These are phyloP conservation scores for Debaryomycetaceae sp. DNA, from an alignment of 1,139 yeast genomes.

Conservation along the genomic window DNA sequence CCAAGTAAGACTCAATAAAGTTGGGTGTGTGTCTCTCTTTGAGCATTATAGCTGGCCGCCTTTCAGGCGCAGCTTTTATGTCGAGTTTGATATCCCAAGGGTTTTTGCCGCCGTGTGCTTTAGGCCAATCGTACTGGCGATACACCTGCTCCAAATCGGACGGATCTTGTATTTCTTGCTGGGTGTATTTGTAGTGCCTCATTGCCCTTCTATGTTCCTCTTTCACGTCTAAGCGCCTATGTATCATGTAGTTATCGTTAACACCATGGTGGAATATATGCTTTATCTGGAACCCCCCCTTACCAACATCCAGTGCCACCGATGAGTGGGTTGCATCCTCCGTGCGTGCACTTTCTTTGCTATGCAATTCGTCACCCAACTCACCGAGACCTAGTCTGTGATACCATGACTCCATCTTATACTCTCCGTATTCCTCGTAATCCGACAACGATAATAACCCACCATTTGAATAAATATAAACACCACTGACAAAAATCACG, in stretches of 20 bases:
- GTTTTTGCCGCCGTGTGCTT: conserved; percentile 26
- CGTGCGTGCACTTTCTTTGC: background rate
- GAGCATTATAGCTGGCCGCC: conserved; percentile 43
- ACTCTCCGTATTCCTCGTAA: background rate
- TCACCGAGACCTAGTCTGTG: background rate
- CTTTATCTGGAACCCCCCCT: conserved; percentile 25
- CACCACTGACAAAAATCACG: background rate
- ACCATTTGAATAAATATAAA: background rate
- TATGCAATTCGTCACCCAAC: background rate
- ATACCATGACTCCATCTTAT: background rate
- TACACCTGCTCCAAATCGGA: conserved; percentile 25
- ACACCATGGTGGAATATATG: conserved; percentile 56
- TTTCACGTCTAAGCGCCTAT: conserved; percentile 48
- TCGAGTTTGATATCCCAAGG: conserved; percentile 43
- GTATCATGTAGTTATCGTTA: conserved; percentile 31
- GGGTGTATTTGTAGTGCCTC: conserved; percentile 1
- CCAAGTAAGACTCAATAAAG: conserved; percentile 61
- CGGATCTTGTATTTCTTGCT: conserved; percentile 1
- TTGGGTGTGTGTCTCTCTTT: conserved; percentile 58
- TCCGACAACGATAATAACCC: background rate
- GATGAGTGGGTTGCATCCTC: background rate
- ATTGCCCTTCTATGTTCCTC: conserved; percentile 23
- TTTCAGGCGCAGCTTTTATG: conserved; percentile 13
- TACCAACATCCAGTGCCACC: background rate
- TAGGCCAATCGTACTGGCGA: conserved; percentile 39